These are phyloP conservation scores for Albatrellus ellisii DNA, from an alignment of 768 basidiomycete genomes.

Conservation along the genomic window DNA sequence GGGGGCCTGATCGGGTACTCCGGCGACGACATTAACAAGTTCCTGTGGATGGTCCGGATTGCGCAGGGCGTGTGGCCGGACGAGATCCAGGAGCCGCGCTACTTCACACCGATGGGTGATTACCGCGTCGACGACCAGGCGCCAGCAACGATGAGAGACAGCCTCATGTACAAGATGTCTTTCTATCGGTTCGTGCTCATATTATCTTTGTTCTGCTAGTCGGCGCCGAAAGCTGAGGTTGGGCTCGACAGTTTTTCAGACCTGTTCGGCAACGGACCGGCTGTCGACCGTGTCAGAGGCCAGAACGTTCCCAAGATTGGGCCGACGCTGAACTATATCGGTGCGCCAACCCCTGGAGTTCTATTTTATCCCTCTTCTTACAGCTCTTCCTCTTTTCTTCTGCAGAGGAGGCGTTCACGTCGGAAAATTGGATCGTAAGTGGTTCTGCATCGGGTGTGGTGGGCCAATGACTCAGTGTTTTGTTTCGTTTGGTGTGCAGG, in stretches of 20 bases:
- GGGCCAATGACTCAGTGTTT: neutral
- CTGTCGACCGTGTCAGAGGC: conserved; percentile 78
- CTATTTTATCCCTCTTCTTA: conserved; percentile 1
- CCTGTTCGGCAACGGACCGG: conserved; percentile 65
- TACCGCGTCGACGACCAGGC: conserved; percentile 87
- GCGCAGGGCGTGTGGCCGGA: conserved; percentile 97
- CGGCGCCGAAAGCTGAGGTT: neutral
- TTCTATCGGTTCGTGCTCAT: conserved; percentile 65
- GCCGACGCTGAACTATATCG: conserved; percentile 79
- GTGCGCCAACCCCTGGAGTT: conserved; percentile 28
- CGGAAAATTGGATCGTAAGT: conserved; percentile 98
- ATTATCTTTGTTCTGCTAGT: neutral
- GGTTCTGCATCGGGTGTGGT: neutral
- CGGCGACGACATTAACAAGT: conserved; percentile 99
- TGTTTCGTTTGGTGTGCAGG: conserved; percentile 24
- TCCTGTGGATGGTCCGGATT: conserved; percentile 96
- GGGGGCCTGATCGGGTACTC: conserved; percentile 95
- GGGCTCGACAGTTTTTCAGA: conserved; percentile 56
- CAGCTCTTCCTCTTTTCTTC: conserved; percentile 5
- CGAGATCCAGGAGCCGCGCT: conserved; percentile 90
- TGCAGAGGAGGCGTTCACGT: conserved; percentile 93
- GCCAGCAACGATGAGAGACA: conserved; percentile 80
- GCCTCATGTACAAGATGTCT: conserved; percentile 99
- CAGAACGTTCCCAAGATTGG: conserved; percentile 68
- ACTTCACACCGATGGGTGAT: conserved; percentile 87